A percentile compares a stretch with the other conserved stretches of the same genome.
These are phyloP conservation scores for Cicer chorassanicum DNA, from an alignment of 306 rosid species.

Conservation along the genomic window DNA sequence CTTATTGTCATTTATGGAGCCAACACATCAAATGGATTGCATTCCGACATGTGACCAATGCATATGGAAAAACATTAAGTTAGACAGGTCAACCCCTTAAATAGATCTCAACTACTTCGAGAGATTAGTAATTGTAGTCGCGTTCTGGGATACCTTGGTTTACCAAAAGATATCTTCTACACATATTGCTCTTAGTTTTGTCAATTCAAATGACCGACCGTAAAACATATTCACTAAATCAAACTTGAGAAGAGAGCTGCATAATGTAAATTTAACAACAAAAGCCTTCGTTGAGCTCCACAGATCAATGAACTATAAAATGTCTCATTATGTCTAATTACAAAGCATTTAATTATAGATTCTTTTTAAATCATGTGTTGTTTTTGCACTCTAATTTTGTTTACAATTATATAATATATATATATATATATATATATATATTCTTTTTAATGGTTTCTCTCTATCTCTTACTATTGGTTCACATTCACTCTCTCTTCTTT, in stretches of 20 bases:
- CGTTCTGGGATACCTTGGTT: too few species aligned
- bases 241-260: slow-evolving; percentile 7
- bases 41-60: too few species aligned
- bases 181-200: slow-evolving; percentile 14
- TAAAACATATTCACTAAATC: slow-evolving; percentile 27
- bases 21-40: not conserved
- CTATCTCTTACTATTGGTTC: not conserved
- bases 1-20: slow-evolving; percentile 15
- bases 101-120: too few species aligned
- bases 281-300: not conserved
- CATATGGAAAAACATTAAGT: too few species aligned
- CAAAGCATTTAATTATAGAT: not conserved
- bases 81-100: too few species aligned
- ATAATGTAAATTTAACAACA: slow-evolving; percentile 16
- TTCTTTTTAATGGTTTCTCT: not conserved
- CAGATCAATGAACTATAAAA: not conserved
- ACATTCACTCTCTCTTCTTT: not conserved
- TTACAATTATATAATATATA: too few species aligned
- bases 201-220: slow-evolving; percentile 25
- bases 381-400: too few species aligned
- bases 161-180: not conserved
- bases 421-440: not conserved
- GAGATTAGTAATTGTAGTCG: too few species aligned
- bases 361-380: too few species aligned
- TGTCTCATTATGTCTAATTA: not conserved